Base-by-base conservation (phyloP, 2,329 filamentous ascomycete genomes). In the Colletotrichum neosansevieriae region DNA sequence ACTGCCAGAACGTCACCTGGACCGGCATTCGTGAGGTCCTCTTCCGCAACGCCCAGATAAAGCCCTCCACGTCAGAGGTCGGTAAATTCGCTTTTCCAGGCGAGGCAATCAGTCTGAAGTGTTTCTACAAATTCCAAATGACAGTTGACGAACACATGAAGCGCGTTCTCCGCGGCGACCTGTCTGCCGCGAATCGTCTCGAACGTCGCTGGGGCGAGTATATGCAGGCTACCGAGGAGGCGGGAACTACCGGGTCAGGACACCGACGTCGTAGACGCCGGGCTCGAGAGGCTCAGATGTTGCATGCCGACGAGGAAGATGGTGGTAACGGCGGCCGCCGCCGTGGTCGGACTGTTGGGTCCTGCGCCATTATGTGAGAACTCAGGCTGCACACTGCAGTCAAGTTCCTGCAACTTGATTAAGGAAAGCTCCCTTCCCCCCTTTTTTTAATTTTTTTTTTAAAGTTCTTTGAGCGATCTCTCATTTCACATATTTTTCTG, bases 101-200 rank as follows among this genome's bases (percentile, higher is more conserved):
- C 1, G 91, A 97, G 76, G 88, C 97, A 65, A 94, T 98, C 68
- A 85, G 89, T 6, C 85, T 98, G 49, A 98, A 97, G 79, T 97
- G 94, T 79, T 98, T 95, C 82, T 97, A 97, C 78, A 94, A 92
- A 47, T 98, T 93, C 88, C 95, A 98, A 80, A 93, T 93, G 81
- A 98, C 94, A 0, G 94, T 98, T 4, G 92, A 98, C 72, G 94
- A 98, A 78, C 95, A 98, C 79, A 94, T 90, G 60, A 95, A 94
- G 81, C 89, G 94, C 4, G 93, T 98, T 0, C 79, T 97, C 58
- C 85, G 88, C 4, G 93, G 93, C 6, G 92, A 97, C 70, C 86
- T 94, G 67, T 83, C 85, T 0, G 86, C 92, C 1, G 96, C 96
- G 0, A 86, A 85, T 42, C 85, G 93, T n/a, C 84, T 98, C 19